Base-by-base conservation (phyloP, 2,329 filamentous ascomycete species). In the Dothistroma septosporum region DNA sequence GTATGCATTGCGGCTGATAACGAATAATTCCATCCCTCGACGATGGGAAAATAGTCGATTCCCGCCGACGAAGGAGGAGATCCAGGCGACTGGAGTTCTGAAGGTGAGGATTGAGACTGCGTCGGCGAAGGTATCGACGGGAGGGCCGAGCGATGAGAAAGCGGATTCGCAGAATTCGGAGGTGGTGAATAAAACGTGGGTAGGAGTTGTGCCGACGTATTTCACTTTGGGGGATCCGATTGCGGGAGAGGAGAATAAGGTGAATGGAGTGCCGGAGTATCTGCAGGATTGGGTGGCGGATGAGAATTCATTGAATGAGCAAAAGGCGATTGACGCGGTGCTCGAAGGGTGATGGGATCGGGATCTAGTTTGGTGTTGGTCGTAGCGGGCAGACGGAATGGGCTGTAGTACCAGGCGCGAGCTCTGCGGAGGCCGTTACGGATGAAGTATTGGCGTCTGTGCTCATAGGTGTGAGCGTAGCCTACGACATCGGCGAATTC, bases 1-100 rank as follows among this genome's bases (percentile, higher is more conserved):
- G 5, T 94, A 84, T 77, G 91, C 90, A 8, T 88, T 96, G 85
- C 77, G 87, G 68, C 78, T 89, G 60, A 88, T 96, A 72, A 95
- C 91, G 1, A 83, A 96, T 73, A 81, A 83, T 41, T 85, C 93
- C 12, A 82, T 93, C 1, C 81, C 85, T 0, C 79, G 80, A 12
- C 85, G 91, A 5, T 96, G 89, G 86, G 78, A 81, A 19, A 80
- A 88, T 70, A 84, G 85, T 16, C 84, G 91, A 4, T 77, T 86
- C 6, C 90, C 90, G 4, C 90, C 90, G 0, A 88, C 86, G 49
- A 80, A 80, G 52, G 85, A 86, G 11, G 91, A 96, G 79, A 83
- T 94, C 80, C 84, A 85, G 61, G 86, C 84, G 61, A 96, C 91
- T 0, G 83, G 84, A 48, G 85, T 96, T 46, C 76, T 95, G 59